phyloP scores from a whole-genome alignment of 78 protist species.

The Diacronema lutheri region DNA sequence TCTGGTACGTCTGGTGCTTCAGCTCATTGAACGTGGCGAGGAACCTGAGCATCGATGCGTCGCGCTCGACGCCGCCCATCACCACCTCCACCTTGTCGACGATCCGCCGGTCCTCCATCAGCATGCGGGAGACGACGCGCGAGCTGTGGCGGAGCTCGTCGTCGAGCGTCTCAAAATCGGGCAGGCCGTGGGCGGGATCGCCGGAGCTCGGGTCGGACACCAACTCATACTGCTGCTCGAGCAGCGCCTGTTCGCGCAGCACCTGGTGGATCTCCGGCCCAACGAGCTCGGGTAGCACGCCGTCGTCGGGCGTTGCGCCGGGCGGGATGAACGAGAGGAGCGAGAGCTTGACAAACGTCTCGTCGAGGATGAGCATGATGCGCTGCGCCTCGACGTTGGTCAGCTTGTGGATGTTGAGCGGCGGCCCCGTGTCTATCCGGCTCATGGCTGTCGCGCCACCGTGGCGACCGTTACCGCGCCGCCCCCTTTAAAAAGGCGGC shows the following conservation, averaged over 20 bases:
- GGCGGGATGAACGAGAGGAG: neutral
- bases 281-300: neutral
- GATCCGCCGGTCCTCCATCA: neutral
- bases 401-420: neutral
- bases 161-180: conserved; percentile 17
- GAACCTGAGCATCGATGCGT: neutral
- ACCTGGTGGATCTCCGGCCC: neutral
- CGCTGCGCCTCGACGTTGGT: conserved; percentile 44
- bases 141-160: conserved; percentile 14
- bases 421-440: too few relatives aligned
- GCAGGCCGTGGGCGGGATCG: neutral
- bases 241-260: neutral
- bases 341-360: neutral
- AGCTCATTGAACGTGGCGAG: neutral
- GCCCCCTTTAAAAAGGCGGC: too few relatives aligned
- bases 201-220: neutral
- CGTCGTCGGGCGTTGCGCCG: neutral
- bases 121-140: neutral
- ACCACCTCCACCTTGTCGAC: neutral
- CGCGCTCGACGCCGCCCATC: neutral
- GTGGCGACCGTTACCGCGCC: too few relatives aligned
- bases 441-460: too few relatives aligned
- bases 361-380: conserved; percentile 16
- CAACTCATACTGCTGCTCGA: conserved; percentile 7
- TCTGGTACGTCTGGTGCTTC: neutral